phyloP scores from a whole-genome alignment of 805 yeast genomes.

The Lipomyces yamadae region DNA sequence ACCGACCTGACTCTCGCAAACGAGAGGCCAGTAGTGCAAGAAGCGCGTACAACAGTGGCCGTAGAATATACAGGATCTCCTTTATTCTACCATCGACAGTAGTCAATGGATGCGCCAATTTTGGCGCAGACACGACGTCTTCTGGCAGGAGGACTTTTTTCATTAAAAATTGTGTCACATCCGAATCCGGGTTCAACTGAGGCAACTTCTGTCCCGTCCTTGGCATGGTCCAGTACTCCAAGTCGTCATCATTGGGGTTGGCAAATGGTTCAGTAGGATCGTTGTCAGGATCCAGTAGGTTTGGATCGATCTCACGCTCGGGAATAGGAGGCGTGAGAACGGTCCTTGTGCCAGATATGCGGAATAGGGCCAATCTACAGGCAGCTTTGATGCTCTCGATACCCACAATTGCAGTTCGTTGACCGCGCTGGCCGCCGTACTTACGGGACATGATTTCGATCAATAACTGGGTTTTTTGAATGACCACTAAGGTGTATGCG shows the following conservation, averaged over 20 bases:
- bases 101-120: conserved; percentile 43
- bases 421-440: conserved; percentile 40
- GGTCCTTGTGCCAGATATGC: conserved; percentile 41
- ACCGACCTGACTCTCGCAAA: background rate
- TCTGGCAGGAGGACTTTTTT: conserved; percentile 44
- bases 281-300: conserved; percentile 37
- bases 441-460: conserved; percentile 47
- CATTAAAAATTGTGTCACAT: conserved; percentile 39
- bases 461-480: conserved; percentile 47
- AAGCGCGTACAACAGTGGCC: conserved; percentile 50
- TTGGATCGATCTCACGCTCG: conserved; percentile 48
- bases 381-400: conserved; percentile 40
- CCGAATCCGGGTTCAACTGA: conserved; percentile 27
- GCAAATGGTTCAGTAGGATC: conserved; percentile 6
- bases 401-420: conserved; percentile 43
- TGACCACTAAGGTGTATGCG: conserved; percentile 43
- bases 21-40: conserved; percentile 34
- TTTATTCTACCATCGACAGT: conserved; percentile 37
- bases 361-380: conserved; percentile 44
- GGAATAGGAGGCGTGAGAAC: conserved; percentile 44
- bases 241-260: conserved; percentile 8
- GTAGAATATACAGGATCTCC: conserved; percentile 47
- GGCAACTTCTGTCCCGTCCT: conserved; percentile 38
- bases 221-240: conserved; percentile 35
- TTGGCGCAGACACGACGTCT: conserved; percentile 43